Percentiles rank a stretch among this genome's conserved stretches.
Conservation (phyloP, 306 rosid genomes). For the Vachellia collinsii region DNA sequence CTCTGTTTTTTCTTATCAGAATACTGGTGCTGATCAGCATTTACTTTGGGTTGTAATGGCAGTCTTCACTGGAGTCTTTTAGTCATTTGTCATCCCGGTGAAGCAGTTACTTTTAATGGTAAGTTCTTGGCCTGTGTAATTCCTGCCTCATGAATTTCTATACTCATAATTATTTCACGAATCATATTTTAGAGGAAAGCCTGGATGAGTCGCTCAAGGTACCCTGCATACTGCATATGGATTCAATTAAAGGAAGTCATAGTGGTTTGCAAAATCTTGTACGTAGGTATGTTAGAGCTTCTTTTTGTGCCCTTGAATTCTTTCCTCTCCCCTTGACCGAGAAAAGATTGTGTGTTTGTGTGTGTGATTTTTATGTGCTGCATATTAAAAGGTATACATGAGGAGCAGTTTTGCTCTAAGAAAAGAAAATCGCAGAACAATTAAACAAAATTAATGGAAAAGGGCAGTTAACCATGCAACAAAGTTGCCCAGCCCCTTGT, state of each 20-base stretch:
- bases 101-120: conserved; percentile 65
- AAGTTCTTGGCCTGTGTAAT: conserved; percentile 32
- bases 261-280: conserved; percentile 69
- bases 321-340: background rate
- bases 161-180: conserved; percentile 30
- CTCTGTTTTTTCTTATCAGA: conserved; percentile 24
- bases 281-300: conserved; percentile 63
- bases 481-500: background rate
- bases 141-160: conserved; percentile 20
- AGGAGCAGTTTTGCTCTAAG: background rate
- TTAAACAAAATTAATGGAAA: background rate
- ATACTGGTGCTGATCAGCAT: conserved; percentile 35
- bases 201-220: conserved; percentile 48
- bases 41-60: conserved; percentile 42
- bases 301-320: conserved; percentile 25
- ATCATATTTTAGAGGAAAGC: conserved; percentile 54
- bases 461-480: background rate
- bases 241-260: conserved; percentile 77
- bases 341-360: background rate
- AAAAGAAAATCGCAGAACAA: background rate
- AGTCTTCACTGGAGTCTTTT: conserved; percentile 87
- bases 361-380: background rate
- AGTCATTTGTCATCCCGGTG: conserved; percentile 81
- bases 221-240: conserved; percentile 87
- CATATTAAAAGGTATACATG: background rate